Evolutionary conservation across 176 grass and related monocot species (phyloP).

Genomic region (Zoysia japonica): DNA sequence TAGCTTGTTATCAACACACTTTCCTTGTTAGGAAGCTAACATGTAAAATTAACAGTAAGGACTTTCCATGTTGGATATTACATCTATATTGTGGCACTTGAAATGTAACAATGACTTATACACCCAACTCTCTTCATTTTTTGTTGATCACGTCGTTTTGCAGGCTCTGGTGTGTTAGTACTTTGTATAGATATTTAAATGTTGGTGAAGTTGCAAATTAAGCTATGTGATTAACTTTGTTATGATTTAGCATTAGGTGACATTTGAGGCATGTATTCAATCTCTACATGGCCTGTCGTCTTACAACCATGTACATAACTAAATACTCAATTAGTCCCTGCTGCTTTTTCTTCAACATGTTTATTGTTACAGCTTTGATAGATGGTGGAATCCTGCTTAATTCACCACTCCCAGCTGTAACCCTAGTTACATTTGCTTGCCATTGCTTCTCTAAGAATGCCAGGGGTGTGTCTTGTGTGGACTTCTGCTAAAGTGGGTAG

Average conservation of each 20-base stretch:
- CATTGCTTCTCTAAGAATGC: not conserved
- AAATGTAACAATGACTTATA: not conserved
- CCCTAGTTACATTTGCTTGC: conserved; percentile 9
- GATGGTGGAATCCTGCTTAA: conserved; percentile 14
- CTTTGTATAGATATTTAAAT: not conserved
- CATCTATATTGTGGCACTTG: not conserved
- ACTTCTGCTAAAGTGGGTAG: not conserved
- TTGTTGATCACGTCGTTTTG: conserved; percentile 5
- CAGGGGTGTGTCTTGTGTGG: not conserved
- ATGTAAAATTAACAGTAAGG: conserved; percentile 9
- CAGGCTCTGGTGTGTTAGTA: not conserved
- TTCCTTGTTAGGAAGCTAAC: not conserved
- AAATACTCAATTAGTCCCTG: not conserved
- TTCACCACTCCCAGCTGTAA: conserved; percentile 15
- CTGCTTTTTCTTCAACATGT: not conserved
- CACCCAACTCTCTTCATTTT: not conserved
- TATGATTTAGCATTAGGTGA: not conserved
- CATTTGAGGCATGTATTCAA: not conserved
- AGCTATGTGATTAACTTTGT: conserved; percentile 2
- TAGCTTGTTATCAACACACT: not conserved
- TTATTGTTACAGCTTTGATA: conserved; percentile 24
- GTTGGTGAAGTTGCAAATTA: not conserved
- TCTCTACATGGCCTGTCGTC: not conserved
- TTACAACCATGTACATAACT: not conserved
- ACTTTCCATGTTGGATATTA: not conserved